A percentile compares a stretch with the other conserved stretches of the same genome.
phyloP scores from a whole-genome alignment of 1,284 basidiomycete genomes.

The Moesziomyces sp. region DNA sequence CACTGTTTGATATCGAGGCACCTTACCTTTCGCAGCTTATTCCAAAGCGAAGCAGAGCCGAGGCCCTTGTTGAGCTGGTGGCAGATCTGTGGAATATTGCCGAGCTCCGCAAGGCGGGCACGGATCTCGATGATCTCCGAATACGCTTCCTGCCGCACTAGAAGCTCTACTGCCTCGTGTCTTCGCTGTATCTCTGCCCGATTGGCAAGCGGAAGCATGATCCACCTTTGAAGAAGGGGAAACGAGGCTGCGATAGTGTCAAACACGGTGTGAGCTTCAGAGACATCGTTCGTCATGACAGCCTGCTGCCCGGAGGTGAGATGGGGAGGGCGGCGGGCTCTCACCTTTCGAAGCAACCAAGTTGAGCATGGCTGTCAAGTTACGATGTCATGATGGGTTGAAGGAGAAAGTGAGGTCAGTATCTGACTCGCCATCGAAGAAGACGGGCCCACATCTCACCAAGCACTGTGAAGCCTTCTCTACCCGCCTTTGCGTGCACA shows the following conservation, averaged over 20 bases:
- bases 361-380: conserved; percentile 23
- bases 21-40: conserved; percentile 25
- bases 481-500: conserved; percentile 28
- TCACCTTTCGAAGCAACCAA: conserved; percentile 32
- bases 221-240: conserved; percentile 30
- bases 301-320: no score
- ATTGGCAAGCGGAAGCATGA: conserved; percentile 33
- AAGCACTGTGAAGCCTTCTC: conserved; percentile 38
- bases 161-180: conserved; percentile 40
- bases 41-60: conserved; percentile 20
- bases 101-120: conserved; percentile 17
- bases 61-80: conserved; percentile 33
- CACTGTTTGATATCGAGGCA: background rate
- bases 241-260: conserved; percentile 18
- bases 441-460: conserved; percentile 7
- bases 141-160: conserved; percentile 23
- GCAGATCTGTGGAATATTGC: conserved; percentile 25
- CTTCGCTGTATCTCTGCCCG: conserved; percentile 20
- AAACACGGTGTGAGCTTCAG: no score
- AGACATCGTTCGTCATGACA: no score
- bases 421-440: background rate
- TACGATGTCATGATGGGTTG: no score
- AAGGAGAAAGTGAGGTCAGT: background rate
- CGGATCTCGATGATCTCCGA: conserved; percentile 21
- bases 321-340: background rate